phyloP scores from a whole-genome alignment of 2,329 filamentous ascomycete species.

The Phyllosticta capitalensis region DNA sequence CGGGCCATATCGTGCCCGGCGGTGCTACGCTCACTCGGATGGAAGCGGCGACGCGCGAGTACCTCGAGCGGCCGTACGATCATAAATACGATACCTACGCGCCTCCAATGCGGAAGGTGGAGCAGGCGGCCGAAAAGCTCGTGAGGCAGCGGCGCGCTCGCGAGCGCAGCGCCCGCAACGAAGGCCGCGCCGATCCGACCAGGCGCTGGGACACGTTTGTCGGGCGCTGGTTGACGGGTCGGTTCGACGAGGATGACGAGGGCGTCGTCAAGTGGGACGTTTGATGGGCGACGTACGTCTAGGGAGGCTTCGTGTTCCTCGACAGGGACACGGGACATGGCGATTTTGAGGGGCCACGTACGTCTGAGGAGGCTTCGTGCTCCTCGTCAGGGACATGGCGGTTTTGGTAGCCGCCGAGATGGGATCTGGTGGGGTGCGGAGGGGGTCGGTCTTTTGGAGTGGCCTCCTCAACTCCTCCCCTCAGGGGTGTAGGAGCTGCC shows the following conservation, averaged over 20 bases:
- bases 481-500: no score
- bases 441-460: no score
- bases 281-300: no score
- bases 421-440: no score
- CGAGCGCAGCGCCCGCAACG: constrained; percentile 25
- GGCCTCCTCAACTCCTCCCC: no score
- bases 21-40: constrained; percentile 36
- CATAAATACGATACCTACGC: constrained; percentile 34
- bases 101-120: constrained; percentile 34
- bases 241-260: constrained; percentile 19
- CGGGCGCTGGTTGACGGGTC: constrained; percentile 29
- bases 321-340: no score
- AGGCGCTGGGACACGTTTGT: constrained; percentile 30
- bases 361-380: no score
- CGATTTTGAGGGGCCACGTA: no score
- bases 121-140: constrained; percentile 39
- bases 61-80: constrained; percentile 32
- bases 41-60: constrained; percentile 33
- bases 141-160: constrained; percentile 36
- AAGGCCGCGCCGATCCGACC: constrained; percentile 16
- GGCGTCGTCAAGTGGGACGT: constrained; percentile 1
- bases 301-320: no score
- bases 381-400: no score
- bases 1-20: constrained; percentile 24
- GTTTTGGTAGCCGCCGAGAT: no score